Conservation (phyloP, 768 basidiomycete genomes). For the Brasilioporus rufonigricans region DNA sequence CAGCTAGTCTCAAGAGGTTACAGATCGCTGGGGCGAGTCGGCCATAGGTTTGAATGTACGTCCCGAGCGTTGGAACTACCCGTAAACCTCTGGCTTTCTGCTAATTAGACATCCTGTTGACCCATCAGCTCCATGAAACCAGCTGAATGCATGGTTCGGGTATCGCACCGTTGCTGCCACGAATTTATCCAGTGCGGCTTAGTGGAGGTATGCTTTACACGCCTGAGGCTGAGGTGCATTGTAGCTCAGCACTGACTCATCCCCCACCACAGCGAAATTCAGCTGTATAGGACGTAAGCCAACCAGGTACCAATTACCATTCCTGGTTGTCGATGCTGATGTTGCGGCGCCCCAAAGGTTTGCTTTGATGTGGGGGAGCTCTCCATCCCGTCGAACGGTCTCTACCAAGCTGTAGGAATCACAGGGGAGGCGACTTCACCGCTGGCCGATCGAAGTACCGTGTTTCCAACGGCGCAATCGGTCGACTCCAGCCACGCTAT, state of each 20-base stretch:
- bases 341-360: neutral
- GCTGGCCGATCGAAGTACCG: too few relatives aligned
- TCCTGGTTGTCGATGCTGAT: neutral
- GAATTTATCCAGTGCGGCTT: neutral
- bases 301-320: neutral
- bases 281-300: neutral
- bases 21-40: neutral
- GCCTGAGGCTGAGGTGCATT: neutral
- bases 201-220: neutral
- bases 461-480: neutral
- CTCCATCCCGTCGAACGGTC: neutral
- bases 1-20: neutral
- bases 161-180: neutral
- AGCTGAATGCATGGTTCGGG: neutral
- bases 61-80: neutral
- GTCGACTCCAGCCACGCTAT: too few relatives aligned
- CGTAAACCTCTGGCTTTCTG: neutral
- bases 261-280: too few relatives aligned
- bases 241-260: too few relatives aligned
- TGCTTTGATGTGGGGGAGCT: neutral
- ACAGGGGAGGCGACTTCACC: too few relatives aligned
- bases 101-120: neutral
- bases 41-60: neutral
- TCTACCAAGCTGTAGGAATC: constrained; percentile 2
- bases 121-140: neutral